Evolutionary conservation across 257 asterid genomes (phyloP).

Genomic region (Cruciata laevipes): DNA sequence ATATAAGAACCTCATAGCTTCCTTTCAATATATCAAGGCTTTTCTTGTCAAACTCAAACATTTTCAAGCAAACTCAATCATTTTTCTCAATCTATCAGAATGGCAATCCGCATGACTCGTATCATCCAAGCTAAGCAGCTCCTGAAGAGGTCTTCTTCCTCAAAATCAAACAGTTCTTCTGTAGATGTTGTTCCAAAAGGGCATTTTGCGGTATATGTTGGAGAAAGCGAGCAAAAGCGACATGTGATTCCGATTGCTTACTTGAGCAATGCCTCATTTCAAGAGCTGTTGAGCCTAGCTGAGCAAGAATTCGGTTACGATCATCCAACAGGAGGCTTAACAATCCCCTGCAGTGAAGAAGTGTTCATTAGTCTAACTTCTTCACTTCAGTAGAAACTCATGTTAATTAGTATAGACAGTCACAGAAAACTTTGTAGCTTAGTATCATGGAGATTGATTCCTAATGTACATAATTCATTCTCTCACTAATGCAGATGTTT

Average conservation of each 20-base stretch:
- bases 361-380: conserved; percentile 14
- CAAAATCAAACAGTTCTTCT: not conserved
- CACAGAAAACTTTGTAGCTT: no score
- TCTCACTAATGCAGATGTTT: not conserved
- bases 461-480: not conserved
- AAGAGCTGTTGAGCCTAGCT: conserved; percentile 18
- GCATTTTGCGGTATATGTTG: conserved; percentile 26
- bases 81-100: not conserved
- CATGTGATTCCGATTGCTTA: conserved; percentile 24
- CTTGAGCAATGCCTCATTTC: conserved; percentile 22
- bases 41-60: not conserved
- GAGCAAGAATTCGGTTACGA: conserved; percentile 27
- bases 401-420: no score
- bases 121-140: conserved; percentile 8
- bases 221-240: conserved; percentile 15
- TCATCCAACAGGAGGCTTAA: conserved; percentile 58
- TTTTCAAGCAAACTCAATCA: not conserved
- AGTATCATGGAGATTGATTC: not conserved
- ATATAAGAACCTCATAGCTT: not conserved
- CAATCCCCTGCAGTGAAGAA: conserved; percentile 35
- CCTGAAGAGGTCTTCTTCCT: conserved; percentile 12
- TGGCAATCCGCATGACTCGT: conserved; percentile 16
- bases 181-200: conserved; percentile 26
- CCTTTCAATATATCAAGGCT: not conserved
- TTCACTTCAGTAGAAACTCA: conserved; percentile 10